A percentile compares a stretch with the other conserved stretches of the same genome.
These are phyloP conservation scores for Pezicula radicicola DNA, from an alignment of 2,329 filamentous ascomycete species.

Conservation along the genomic window DNA sequence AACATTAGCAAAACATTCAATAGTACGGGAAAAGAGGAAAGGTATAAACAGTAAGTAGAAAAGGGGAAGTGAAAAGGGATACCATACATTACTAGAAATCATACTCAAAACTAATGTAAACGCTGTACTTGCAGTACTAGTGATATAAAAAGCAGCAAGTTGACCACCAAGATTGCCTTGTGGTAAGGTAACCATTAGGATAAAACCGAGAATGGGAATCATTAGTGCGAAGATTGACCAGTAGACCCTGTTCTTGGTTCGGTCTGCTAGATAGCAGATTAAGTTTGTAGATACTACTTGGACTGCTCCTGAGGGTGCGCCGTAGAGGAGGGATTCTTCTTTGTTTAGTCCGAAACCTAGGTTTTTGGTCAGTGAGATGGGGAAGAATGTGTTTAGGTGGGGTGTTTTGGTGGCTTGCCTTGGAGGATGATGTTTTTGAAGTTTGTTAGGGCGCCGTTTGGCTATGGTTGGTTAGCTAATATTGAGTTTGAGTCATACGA, in stretches of 20 bases:
- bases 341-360: not conserved
- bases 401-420: not conserved
- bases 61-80: not conserved
- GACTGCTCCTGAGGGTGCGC: not conserved
- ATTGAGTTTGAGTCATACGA: no score
- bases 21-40: no score
- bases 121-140: not conserved
- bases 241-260: not conserved
- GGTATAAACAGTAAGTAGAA: not conserved
- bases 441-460: not conserved
- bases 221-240: not conserved
- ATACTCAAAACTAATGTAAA: not conserved
- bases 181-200: not conserved
- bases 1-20: not conserved
- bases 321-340: slow-evolving; percentile 1
- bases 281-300: not conserved
- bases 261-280: not conserved
- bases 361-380: no score
- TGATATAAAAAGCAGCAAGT: slow-evolving; percentile 3
- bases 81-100: slow-evolving; percentile 1
- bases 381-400: no score
- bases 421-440: not conserved
- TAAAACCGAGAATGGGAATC: not conserved
- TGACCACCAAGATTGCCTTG: not conserved
- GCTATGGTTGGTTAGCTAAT: not conserved